Base-by-base conservation (phyloP, 2,329 filamentous ascomycete species). In the Phialophora expanda region DNA sequence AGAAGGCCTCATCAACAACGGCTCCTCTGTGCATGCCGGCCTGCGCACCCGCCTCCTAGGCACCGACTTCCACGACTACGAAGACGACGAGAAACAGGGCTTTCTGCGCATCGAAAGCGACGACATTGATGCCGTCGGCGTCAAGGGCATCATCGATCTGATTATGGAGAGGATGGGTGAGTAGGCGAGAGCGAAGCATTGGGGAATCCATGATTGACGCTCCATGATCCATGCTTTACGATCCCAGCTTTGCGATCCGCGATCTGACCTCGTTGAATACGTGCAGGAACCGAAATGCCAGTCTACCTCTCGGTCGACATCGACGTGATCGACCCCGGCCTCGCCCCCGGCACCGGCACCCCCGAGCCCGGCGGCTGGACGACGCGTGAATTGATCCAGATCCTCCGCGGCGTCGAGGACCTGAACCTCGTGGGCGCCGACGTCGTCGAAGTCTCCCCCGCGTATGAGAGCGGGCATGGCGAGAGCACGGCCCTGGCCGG, bases 331-430 rank as follows among this genome's bases (percentile, higher is more conserved):
- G 90, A 94, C 75, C 91, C 91, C 0, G 89, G 85, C 34, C 80
- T 87, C 7, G 79, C 79, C 0, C 91, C 92, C 0, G 91, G 90
- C 1, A 96, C 92, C 0, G 93, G 93, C 0, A 97, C 93, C 0
- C 93, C 93, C 0, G 93, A 96, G 80, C 90, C 92, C 0, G 93
- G 93, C 64, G 93, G 93, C 44, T 97, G 93, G 93, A 95, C 91
- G 5, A 96, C 90, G 22, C 83, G 93, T 59, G 93, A 97, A 81
- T 82, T 97, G 72, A 94, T 96, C 69, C 83, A 90, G 12, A 92
- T 97, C 65, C 78, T 97, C 75, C 83, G 92, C 34, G 92, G 91
- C 0, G 85, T 97, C 50, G 93, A 97, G 80, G 86, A 83, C 0
- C 77, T 97, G 76, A 96, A 97, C 75, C 80, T 97, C 3, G 91